These are phyloP conservation scores for Saccharomycopsis phalli DNA, from an alignment of 1,139 yeast species.

Conservation along the genomic window DNA sequence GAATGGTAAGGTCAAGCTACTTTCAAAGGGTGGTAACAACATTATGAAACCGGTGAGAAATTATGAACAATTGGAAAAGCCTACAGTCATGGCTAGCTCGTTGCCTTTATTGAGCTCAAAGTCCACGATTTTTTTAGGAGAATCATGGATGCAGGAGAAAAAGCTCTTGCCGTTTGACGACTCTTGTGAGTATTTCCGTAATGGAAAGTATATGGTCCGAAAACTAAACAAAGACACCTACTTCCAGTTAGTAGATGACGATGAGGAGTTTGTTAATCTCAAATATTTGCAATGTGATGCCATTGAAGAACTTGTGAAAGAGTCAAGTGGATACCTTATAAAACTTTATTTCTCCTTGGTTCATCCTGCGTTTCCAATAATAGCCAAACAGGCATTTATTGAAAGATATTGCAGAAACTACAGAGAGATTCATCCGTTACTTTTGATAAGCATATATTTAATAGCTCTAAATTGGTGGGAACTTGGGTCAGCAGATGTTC, in stretches of 20 bases:
- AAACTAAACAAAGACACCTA: constrained; percentile 23
- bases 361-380: constrained; percentile 36
- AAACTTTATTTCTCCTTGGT: constrained; percentile 34
- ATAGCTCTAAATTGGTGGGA: constrained; percentile 38
- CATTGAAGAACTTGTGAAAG: constrained; percentile 34
- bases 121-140: constrained; percentile 24
- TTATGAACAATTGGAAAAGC: constrained; percentile 24
- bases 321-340: constrained; percentile 33
- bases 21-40: constrained; percentile 1
- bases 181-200: constrained; percentile 1
- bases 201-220: constrained; percentile 16
- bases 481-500: constrained; percentile 19
- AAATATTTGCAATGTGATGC: constrained; percentile 28
- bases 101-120: constrained; percentile 25
- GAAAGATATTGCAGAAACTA: constrained; percentile 38
- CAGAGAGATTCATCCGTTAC: constrained; percentile 37
- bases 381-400: constrained; percentile 34
- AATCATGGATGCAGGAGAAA: constrained; percentile 23
- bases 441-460: constrained; percentile 36
- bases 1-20: constrained; percentile 14
- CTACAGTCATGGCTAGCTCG: constrained; percentile 25
- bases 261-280: constrained; percentile 23
- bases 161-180: constrained; percentile 17
- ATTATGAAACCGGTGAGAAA: constrained; percentile 23
- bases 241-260: constrained; percentile 24